Base-by-base conservation (phyloP, 371 early-diverging fungal genomes). In the Apophysomyces variabilis region DNA sequence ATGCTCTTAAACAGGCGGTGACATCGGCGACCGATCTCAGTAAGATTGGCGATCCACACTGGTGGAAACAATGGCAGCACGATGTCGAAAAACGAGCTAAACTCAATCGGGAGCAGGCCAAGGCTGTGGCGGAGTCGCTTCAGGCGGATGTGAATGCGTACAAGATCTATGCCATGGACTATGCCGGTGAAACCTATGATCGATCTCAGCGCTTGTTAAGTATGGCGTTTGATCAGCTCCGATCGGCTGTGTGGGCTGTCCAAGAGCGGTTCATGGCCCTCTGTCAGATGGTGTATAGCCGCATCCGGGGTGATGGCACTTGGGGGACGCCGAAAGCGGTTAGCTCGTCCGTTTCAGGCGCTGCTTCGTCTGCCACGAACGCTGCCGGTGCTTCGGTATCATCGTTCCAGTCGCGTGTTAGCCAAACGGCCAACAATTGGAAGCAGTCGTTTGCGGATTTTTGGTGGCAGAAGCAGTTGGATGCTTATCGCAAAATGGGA, bases 141-240 rank as follows among this genome's bases (percentile, higher is more conserved):
- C 60, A 65, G 13, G 63, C 64, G 26, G 78, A 82, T 26, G 67
- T 79, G 35, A 73, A 68, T 61, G 76, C 77, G 14, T 82, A 79
- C 70, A 82, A 79, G 75, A 69, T 79, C 44, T 82, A 79, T 68
- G 83, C 77, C 14, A 73, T 75, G 60, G 80, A 82, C 56, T 79
- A 79, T 62, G 73, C 72, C 38, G 71, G 72, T 50, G 68, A 73
- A 57, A 67, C 63, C 4, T 47, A 66, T 8, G 67, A 76, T 7
- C 61, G 72, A 4, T 56, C 78, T 14, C 72, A 76, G 56, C 44
- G 59, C n/a, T 67, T 45, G 14, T 6, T 61, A 11, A 11, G 36
- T 26, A 5, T 61, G 1, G 60, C 50, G 7, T 21, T 38, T 5
- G 63, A 67, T 3, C 58, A 62, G 9, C 41, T 62, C 47, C 57